These are phyloP conservation scores for Pyrenopolyporus hunteri DNA, from an alignment of 495 filamentous ascomycete genomes.

Conservation along the genomic window DNA sequence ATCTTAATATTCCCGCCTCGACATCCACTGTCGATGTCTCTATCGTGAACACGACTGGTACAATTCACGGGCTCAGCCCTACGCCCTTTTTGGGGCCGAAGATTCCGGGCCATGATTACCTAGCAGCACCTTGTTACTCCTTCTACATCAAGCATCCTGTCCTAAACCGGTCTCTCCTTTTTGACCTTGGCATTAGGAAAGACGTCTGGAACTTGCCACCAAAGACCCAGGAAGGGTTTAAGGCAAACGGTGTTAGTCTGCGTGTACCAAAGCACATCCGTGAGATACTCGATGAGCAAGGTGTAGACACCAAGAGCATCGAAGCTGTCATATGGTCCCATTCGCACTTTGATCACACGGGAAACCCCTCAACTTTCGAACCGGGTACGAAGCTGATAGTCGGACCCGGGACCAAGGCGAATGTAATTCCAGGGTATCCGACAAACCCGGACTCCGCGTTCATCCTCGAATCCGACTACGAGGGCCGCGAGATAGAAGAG, in stretches of 20 bases:
- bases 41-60: constrained; percentile 60
- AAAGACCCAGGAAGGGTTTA: constrained; percentile 31
- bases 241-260: constrained; percentile 36
- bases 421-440: constrained; percentile 58
- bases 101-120: constrained; percentile 48
- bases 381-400: constrained; percentile 58
- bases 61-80: constrained; percentile 43
- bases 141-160: constrained; percentile 61
- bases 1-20: constrained; percentile 57
- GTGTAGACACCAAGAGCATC: constrained; percentile 52
- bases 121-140: constrained; percentile 54
- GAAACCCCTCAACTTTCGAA: constrained; percentile 60
- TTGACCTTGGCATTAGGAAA: constrained; percentile 64
- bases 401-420: constrained; percentile 61
- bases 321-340: constrained; percentile 67
- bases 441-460: constrained; percentile 47
- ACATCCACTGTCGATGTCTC: constrained; percentile 55
- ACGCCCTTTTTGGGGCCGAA: constrained; percentile 49
- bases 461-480: constrained; percentile 55
- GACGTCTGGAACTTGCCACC: constrained; percentile 55
- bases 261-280: constrained; percentile 54
- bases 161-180: constrained; percentile 55
- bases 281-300: constrained; percentile 57
- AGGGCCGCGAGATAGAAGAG: constrained; percentile 50
- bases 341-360: constrained; percentile 66